Evolutionary conservation across 2,329 filamentous ascomycete genomes (phyloP).

Genomic region (Aspergillus chevalieri): DNA sequence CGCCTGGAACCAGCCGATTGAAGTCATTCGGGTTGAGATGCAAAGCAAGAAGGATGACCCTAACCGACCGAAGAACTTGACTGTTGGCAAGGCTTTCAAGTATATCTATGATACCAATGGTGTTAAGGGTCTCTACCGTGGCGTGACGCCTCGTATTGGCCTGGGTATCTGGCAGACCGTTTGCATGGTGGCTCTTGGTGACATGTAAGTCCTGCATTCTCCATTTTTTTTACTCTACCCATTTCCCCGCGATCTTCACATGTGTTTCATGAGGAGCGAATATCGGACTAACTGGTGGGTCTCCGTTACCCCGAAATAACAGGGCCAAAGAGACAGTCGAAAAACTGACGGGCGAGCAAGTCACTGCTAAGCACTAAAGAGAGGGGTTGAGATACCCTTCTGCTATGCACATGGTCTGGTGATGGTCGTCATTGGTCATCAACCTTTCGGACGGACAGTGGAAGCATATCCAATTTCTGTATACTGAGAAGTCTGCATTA

Average conservation of each 20-base stretch:
- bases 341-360: constrained; percentile 57
- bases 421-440: not conserved
- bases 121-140: constrained; percentile 87
- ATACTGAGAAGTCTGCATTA: too few relatives aligned
- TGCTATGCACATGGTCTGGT: constrained; percentile 14
- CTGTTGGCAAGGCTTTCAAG: constrained; percentile 69
- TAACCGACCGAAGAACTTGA: constrained; percentile 98
- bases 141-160: constrained; percentile 87
- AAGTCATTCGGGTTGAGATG: constrained; percentile 99
- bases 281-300: constrained; percentile 24
- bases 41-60: constrained; percentile 98
- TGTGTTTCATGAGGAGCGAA: constrained; percentile 18
- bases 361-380: constrained; percentile 60
- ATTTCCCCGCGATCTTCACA: constrained; percentile 12
- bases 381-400: constrained; percentile 37
- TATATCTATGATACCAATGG: constrained; percentile 94
- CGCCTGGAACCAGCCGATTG: constrained; percentile 99
- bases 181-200: constrained; percentile 98
- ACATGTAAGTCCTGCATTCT: constrained; percentile 64
- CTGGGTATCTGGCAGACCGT: constrained; percentile 98
- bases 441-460: not conserved
- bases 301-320: constrained; percentile 18
- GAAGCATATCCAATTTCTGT: not conserved
- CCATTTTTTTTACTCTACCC: not conserved
- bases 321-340: constrained; percentile 62